Evolutionary conservation across 148 eudicot species (phyloP).

Genomic region (Persicaria tinctoria): DNA sequence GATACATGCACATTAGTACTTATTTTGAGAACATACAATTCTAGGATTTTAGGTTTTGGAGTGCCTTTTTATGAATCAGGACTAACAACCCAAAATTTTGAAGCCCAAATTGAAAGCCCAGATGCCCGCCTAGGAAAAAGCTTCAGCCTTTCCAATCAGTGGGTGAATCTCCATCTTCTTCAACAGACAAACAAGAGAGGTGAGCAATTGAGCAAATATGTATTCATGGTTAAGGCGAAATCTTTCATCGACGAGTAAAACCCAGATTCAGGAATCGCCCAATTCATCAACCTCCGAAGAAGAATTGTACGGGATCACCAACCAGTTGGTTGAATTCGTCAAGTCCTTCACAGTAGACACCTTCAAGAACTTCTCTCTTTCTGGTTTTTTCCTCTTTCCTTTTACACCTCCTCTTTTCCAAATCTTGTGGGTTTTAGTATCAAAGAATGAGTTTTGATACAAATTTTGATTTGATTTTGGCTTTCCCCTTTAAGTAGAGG

Average conservation of each 20-base stretch:
- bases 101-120: slow-evolving; percentile 8
- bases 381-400: slow-evolving; percentile 23
- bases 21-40: no score
- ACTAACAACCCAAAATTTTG: not conserved
- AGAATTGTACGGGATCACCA: slow-evolving; percentile 47
- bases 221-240: slow-evolving; percentile 63
- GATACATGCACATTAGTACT: no score
- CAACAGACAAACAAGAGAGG: not conserved
- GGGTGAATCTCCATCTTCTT: not conserved
- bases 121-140: not conserved
- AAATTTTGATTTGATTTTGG: slow-evolving; percentile 3
- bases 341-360: slow-evolving; percentile 61
- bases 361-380: slow-evolving; percentile 61
- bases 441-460: not conserved
- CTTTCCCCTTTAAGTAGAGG: slow-evolving; percentile 23
- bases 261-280: slow-evolving; percentile 12
- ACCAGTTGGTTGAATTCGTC: slow-evolving; percentile 52
- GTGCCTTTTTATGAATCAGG: no score
- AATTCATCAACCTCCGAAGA: slow-evolving; percentile 13
- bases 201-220: slow-evolving; percentile 9
- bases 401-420: not conserved
- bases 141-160: not conserved
- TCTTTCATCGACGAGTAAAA: slow-evolving; percentile 27
- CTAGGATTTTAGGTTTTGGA: no score
- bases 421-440: not conserved